Evolutionary conservation across 352 stramenopile genomes (phyloP).

Genomic region (Pythium folliculosum): DNA sequence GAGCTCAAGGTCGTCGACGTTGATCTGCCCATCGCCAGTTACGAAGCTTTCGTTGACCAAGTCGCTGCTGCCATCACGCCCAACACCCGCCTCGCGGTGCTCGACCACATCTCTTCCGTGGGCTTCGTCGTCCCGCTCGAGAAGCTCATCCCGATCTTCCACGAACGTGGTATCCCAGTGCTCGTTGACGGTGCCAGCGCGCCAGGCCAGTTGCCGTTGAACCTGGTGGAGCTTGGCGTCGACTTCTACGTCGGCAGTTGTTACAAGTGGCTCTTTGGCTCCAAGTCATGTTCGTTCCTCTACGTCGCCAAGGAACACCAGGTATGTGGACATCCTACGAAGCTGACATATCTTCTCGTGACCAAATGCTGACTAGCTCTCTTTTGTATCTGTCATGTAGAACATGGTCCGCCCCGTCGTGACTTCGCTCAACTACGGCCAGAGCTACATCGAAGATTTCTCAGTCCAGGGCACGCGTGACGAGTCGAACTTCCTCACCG

Average conservation of each 20-base stretch:
- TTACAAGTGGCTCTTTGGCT: constrained; percentile 88
- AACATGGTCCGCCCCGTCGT: constrained; percentile 77
- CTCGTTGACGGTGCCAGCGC: constrained; percentile 81
- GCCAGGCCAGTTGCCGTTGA: constrained; percentile 69
- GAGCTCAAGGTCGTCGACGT: constrained; percentile 87
- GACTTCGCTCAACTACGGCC: constrained; percentile 77
- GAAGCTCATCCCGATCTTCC: constrained; percentile 82
- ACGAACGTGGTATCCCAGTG: constrained; percentile 73
- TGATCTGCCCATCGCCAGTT: constrained; percentile 66
- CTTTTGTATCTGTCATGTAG: constrained; percentile 16
- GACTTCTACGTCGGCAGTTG: constrained; percentile 86
- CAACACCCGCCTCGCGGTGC: constrained; percentile 81
- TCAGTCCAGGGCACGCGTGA: constrained; percentile 81
- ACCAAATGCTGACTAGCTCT: neutral
- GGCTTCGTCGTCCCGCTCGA: constrained; percentile 81
- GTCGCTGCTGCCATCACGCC: constrained; percentile 74
- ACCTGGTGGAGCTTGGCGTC: constrained; percentile 60
- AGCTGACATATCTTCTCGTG: neutral
- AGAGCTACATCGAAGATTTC: constrained; percentile 85
- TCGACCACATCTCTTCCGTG: constrained; percentile 83
- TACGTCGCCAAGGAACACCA: constrained; percentile 79
- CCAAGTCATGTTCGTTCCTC: constrained; percentile 85
- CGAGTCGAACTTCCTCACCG: constrained; percentile 82
- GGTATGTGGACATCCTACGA: constrained; percentile 1
- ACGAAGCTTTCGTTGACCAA: constrained; percentile 69